Evolutionary conservation across 1,139 yeast genomes (phyloP).

Genomic region (Kluyveromyces marxianus): DNA sequence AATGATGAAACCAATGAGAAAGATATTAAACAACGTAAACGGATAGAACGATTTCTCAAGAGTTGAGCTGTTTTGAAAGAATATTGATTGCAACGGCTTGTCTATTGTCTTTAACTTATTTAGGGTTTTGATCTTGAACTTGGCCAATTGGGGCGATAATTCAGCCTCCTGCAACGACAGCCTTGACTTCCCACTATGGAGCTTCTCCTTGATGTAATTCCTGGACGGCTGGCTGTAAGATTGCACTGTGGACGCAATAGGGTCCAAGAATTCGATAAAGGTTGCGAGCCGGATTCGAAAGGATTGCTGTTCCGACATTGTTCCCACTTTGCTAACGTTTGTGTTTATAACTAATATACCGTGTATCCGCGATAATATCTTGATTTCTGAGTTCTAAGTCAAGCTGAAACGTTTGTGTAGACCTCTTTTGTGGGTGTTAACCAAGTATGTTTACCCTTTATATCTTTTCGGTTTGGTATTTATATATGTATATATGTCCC

Average conservation of each 20-base stretch:
- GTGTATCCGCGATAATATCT: not conserved
- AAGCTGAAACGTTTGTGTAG: no score
- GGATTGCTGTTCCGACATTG: constrained; percentile 1
- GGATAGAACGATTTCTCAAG: constrained; percentile 84
- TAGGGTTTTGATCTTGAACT: constrained; percentile 15
- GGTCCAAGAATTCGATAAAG: constrained; percentile 23
- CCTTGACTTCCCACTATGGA: constrained; percentile 11
- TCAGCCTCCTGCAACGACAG: constrained; percentile 10
- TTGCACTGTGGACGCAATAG: constrained; percentile 22
- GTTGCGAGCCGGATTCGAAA: constrained; percentile 15
- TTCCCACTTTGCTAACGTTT: not conserved
- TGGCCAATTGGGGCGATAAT: constrained; percentile 16
- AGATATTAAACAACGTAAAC: constrained; percentile 58
- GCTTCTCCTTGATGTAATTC: constrained; percentile 12
- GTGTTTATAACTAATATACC: not conserved
- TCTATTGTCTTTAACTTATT: constrained; percentile 18
- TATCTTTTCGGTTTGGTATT: no score
- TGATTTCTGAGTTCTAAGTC: not conserved
- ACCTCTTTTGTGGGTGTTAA: no score
- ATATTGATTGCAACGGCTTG: constrained; percentile 18
- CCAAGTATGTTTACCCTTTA: no score
- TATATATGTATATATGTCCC: not conserved
- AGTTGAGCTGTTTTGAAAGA: constrained; percentile 41
- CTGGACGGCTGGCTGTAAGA: constrained; percentile 12
- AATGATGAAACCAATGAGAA: constrained; percentile 65